A percentile compares a stretch with the other conserved stretches of the same genome.
These are phyloP conservation scores for Trichomonas tenax DNA, from an alignment of 208 protist species.

Conservation along the genomic window DNA sequence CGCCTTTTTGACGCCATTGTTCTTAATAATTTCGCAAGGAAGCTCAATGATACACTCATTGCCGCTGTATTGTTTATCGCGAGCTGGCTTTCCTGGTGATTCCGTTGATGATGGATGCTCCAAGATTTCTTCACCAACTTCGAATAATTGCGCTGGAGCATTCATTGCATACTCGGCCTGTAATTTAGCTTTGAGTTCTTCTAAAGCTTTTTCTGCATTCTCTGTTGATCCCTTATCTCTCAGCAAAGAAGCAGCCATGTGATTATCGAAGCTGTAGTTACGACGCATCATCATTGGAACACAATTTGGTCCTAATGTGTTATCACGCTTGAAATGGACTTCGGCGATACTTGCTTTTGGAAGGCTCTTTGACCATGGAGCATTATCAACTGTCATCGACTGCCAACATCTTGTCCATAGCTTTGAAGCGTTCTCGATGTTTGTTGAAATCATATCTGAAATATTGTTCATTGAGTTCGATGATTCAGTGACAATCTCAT, in stretches of 20 bases:
- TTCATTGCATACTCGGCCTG: background rate
- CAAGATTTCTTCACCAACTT: background rate
- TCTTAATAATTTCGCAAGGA: background rate
- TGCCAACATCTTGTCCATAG: background rate
- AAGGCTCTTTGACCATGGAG: background rate
- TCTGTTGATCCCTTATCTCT: background rate
- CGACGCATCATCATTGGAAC: background rate
- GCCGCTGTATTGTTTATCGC: background rate
- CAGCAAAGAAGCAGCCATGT: background rate
- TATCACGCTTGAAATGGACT: background rate
- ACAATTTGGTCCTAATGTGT: background rate
- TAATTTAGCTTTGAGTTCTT: background rate
- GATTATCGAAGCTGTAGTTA: background rate
- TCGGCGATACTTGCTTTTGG: background rate
- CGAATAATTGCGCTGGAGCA: background rate
- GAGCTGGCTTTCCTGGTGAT: background rate
- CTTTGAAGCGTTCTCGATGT: background rate
- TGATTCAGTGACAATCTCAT: background rate
- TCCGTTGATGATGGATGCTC: background rate
- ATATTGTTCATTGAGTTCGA: background rate
- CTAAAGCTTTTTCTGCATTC: background rate
- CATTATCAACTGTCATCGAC: background rate
- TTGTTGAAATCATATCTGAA: background rate
- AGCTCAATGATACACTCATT: background rate
- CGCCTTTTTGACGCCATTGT: background rate